Percentiles rank a stretch among this genome's conserved stretches.
phyloP scores from a whole-genome alignment of 108 stramenopile genomes.

The Discostella pseudostelligera region DNA sequence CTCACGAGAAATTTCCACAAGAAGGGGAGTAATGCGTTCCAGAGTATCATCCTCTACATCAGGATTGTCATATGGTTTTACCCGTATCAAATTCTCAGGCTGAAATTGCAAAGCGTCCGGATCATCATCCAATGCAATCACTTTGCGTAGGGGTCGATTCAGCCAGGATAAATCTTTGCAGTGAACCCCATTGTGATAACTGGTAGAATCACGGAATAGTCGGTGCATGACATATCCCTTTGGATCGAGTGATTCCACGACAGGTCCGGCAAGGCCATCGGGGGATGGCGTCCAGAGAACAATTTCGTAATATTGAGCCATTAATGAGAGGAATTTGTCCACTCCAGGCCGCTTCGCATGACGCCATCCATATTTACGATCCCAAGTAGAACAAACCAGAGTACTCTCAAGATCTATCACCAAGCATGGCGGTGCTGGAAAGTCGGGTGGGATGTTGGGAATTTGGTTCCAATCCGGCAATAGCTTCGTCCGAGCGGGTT shows the following conservation, averaged over 20 bases:
- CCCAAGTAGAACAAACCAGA: constrained; percentile 88
- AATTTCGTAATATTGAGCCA: constrained; percentile 96
- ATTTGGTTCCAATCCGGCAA: constrained; percentile 92
- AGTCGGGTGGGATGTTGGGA: constrained; percentile 89
- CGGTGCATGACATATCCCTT: constrained; percentile 91
- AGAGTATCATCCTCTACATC: constrained; percentile 77
- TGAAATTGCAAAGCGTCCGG: constrained; percentile 77
- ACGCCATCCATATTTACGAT: constrained; percentile 93
- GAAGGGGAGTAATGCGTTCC: constrained; percentile 78
- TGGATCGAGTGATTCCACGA: constrained; percentile 78
- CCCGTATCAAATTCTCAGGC: constrained; percentile 91
- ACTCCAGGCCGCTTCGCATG: constrained; percentile 96
- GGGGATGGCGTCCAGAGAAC: constrained; percentile 86
- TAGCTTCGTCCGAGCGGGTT: constrained; percentile 87
- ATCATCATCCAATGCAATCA: constrained; percentile 95
- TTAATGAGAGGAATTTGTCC: constrained; percentile 87
- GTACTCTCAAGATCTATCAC: constrained; percentile 96
- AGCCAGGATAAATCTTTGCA: constrained; percentile 90
- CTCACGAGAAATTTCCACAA: constrained; percentile 85
- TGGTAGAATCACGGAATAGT: constrained; percentile 90
- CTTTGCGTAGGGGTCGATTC: constrained; percentile 86
- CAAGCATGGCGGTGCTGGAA: constrained; percentile 89
- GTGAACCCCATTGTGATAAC: constrained; percentile 90
- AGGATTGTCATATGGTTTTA: constrained; percentile 92
- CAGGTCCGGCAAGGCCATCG: constrained; percentile 84